These are phyloP conservation scores for Dispira parvispora DNA, from an alignment of 192 early-diverging fungal genomes.

Conservation along the genomic window DNA sequence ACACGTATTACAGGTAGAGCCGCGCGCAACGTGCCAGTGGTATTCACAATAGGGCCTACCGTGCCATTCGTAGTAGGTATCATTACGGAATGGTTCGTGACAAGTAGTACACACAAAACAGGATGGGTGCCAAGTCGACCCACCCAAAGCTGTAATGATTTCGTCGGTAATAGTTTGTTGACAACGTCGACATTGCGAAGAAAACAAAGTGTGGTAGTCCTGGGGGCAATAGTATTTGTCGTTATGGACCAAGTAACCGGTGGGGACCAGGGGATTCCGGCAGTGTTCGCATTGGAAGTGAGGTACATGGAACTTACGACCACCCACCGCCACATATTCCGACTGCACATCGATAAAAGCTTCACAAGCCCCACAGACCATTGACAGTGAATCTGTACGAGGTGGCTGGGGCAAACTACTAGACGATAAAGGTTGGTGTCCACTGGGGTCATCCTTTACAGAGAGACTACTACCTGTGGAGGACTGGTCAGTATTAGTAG, in stretches of 20 bases:
- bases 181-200: neutral
- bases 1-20: neutral
- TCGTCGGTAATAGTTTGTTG: neutral
- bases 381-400: no score
- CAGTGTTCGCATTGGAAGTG: conserved; percentile 1
- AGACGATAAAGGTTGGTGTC: no score
- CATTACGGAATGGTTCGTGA: neutral
- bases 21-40: neutral
- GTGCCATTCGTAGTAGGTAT: neutral
- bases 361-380: neutral
- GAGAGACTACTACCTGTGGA: no score
- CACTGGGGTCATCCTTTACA: no score
- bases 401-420: no score
- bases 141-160: neutral
- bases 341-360: neutral
- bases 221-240: conserved; percentile 5
- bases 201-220: neutral
- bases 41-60: conserved; percentile 3
- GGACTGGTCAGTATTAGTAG: no score
- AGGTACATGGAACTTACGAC: neutral
- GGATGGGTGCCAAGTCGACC: neutral
- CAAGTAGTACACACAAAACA: conserved; percentile 5
- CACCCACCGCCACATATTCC: neutral
- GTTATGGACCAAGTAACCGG: neutral
- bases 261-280: neutral